Evolutionary conservation across 2,329 filamentous ascomycete species (phyloP).

Genomic region (Xylariaceae sp.): DNA sequence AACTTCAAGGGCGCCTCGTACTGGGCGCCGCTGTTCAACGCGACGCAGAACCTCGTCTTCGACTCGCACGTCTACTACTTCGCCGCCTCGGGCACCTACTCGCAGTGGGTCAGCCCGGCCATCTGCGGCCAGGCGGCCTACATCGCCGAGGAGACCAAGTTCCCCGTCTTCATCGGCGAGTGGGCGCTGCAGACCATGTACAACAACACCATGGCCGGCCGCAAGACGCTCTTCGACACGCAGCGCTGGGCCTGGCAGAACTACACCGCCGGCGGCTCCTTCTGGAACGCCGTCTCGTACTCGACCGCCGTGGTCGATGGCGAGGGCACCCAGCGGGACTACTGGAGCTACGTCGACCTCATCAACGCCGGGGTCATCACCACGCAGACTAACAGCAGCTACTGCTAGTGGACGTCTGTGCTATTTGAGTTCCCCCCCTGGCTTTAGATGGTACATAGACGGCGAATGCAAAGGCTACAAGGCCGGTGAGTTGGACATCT

Average conservation of each 20-base stretch:
- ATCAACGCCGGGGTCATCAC: neutral
- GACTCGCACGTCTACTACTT: slow-evolving; percentile 25
- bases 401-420: too few relatives aligned
- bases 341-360: neutral
- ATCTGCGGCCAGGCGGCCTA: neutral
- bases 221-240: neutral
- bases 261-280: neutral
- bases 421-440: too few relatives aligned
- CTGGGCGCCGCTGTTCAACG: slow-evolving; percentile 21
- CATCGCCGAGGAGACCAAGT: neutral
- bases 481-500: too few relatives aligned
- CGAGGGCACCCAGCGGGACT: neutral
- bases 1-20: slow-evolving; percentile 18
- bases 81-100: neutral
- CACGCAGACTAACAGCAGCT: too few relatives aligned
- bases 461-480: too few relatives aligned
- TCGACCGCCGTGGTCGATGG: neutral
- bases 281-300: neutral
- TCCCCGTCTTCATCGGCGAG: neutral
- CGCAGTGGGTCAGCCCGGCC: neutral
- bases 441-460: too few relatives aligned
- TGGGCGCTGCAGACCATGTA: neutral
- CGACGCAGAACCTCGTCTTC: slow-evolving; percentile 22
- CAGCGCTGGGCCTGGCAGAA: neutral
- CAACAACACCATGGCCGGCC: neutral